Evolutionary conservation across 495 filamentous ascomycete genomes (phyloP), one percentile per base, ranked within the genome.

Genomic region (Clavariopsis aquatica): DNA sequence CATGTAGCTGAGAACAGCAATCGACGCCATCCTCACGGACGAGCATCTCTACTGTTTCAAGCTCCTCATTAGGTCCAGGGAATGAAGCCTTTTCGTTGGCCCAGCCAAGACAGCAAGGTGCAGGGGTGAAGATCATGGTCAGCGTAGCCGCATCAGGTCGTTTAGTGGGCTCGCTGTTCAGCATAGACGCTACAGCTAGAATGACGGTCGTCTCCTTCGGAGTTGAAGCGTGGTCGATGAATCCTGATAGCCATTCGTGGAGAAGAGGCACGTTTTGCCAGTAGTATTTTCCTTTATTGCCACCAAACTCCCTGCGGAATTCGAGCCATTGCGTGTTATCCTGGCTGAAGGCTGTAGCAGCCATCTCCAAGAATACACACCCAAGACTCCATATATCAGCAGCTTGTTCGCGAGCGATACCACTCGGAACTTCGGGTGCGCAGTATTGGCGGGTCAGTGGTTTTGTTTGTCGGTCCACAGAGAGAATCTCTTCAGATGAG

Each of bases 301-400:
- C 54, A 19, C 49, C 19, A 57, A 67, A 70, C 36, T 70, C 68
- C 6, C 51, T 26, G 23, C 49, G 68, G 54, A 70, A 64, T 0
- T 56, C 55, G 20, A 43, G 64, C 56, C 62, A 67, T n/a, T 57
- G 24, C 23, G 38, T 17, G 26, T 61, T 60, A 17, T 36, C 26
- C 19, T 64, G 38, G 19, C 43, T 28, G 34, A 60, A 49, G 15
- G 60, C 56, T n/a, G 29, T 53, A 22, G 26, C n/a, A 5, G 60
- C 60, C 68, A 72, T 68, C 62, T 72, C 70, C 10, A 65, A 28
- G 47, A 72, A 72, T 4, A 72, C 70, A 27, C 68, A 70, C 19
- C 68, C 70, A 52, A 72, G 61, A 38, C 63, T 68, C 56, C 57
- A 72, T 46, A 72, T 66, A 46, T 72, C 68, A 4, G 70, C 52